A percentile compares a stretch with the other conserved stretches of the same genome.
phyloP scores from a whole-genome alignment of 208 protist species.

The Acanthamoeba triangularis region DNA sequence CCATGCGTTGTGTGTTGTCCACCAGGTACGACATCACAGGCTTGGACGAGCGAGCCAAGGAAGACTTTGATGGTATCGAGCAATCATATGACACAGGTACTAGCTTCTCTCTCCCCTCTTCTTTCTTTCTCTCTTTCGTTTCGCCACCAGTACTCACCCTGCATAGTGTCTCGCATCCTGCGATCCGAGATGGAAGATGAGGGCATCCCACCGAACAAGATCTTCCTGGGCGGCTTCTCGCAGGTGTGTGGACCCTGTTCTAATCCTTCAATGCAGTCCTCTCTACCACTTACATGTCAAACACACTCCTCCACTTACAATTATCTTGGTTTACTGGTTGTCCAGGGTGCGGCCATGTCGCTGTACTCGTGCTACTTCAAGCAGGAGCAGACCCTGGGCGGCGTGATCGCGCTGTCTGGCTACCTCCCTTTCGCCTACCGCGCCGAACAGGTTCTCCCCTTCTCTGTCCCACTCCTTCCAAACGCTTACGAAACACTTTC shows the following conservation, averaged over 20 bases:
- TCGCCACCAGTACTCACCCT: background rate
- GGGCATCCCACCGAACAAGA: background rate
- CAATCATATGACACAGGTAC: background rate
- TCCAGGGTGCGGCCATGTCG: constrained; percentile 22
- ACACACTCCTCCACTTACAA: no score
- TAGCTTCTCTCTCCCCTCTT: background rate
- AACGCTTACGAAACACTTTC: background rate
- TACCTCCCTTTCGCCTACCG: constrained; percentile 46
- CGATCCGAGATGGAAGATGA: background rate
- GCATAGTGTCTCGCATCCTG: background rate
- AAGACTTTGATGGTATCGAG: constrained; percentile 20
- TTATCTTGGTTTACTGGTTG: no score
- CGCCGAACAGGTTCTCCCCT: background rate
- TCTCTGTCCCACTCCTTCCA: background rate
- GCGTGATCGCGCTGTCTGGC: constrained; percentile 52
- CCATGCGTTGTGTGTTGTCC: background rate
- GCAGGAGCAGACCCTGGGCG: background rate
- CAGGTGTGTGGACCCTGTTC: background rate
- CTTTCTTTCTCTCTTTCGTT: background rate
- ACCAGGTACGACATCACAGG: background rate
- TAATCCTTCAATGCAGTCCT: no score
- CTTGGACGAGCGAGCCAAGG: constrained; percentile 9
- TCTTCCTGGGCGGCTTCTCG: constrained; percentile 59
- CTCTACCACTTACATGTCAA: no score
- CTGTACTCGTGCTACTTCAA: constrained; percentile 33